Base-by-base conservation (phyloP, 805 yeast genomes). In the Ogataea sp. region DNA sequence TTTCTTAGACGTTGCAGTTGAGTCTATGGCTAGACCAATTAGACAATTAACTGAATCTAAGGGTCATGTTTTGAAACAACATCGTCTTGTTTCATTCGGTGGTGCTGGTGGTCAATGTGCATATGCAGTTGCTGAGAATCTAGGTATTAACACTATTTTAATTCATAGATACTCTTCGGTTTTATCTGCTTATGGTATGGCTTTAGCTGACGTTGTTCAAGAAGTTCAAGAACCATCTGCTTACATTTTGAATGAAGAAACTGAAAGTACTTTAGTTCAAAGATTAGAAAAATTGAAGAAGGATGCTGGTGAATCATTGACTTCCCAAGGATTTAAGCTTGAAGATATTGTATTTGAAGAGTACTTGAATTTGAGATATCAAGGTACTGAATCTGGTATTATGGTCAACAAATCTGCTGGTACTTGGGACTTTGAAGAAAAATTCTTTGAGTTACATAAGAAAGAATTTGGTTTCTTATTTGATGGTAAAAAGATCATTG, bases 81-180 rank as follows among this genome's bases (percentile, higher is more conserved):
- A 87, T 56, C 64, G 81, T 42, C 61, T 87, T 43, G 94, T 88
- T 1, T 73, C 90, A 2, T 87, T 87, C 61, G 96, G 96, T 35
- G 96, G 96, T 36, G 95, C 95, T 20, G 96, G 96, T 39, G 96
- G 96, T 8, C 96, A 87, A 60, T 89, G 84, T 58, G 89, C 93
- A 2, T 78, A 75, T 36, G 78, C 83, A 9, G 78, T 87, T 27
- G 95, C 95, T 1, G 68, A 74, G 41, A 69, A 73, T 20, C 65
- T 87, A 43, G 88, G 88, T 8, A 82, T 87, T 36, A 56, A 66
- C 11, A 73, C 76, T 23, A 83, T 87, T 7, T 59, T 85, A 26
- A 79, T 83, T 20, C 95, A 87, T 60, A 73, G 81, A 55, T 83
- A 83, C 56, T 84, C 95, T 2, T 84, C 95, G 0, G 76, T 87